Evolutionary conservation across 192 early-diverging fungal species (phyloP).

Genomic region (Coemansia asiatica): DNA sequence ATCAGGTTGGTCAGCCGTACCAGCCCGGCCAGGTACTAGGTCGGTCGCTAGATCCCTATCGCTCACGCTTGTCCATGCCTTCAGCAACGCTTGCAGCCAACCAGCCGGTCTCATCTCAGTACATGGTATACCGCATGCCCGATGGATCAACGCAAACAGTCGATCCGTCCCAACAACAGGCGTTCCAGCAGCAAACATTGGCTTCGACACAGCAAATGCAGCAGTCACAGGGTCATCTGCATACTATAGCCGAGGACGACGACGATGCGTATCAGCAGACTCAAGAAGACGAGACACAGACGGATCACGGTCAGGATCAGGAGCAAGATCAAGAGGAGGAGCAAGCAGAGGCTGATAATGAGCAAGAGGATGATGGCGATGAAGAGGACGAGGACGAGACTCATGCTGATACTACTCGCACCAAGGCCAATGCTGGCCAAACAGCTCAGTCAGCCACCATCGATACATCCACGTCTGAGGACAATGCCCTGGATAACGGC

Average conservation of each 20-base stretch:
- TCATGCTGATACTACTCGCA: slow-evolving; percentile 1
- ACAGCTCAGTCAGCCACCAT: background rate
- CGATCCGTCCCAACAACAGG: slow-evolving; percentile 17
- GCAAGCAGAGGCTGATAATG: slow-evolving; percentile 6
- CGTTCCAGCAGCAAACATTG: slow-evolving; percentile 20
- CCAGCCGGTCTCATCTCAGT: slow-evolving; percentile 20
- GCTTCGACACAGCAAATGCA: slow-evolving; percentile 15
- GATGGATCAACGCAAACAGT: slow-evolving; percentile 39
- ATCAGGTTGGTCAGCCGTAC: slow-evolving; percentile 51
- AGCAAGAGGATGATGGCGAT: no score
- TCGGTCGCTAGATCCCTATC: slow-evolving; percentile 39
- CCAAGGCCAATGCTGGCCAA: background rate
- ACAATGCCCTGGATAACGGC: background rate
- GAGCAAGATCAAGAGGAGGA: slow-evolving; percentile 11
- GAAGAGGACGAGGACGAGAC: slow-evolving; percentile 15
- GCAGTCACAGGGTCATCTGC: slow-evolving; percentile 23
- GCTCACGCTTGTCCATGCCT: slow-evolving; percentile 30
- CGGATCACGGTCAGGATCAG: slow-evolving; percentile 8
- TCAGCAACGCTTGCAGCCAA: background rate
- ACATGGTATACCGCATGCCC: slow-evolving; percentile 55
- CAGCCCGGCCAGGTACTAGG: slow-evolving; percentile 55
- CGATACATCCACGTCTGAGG: background rate
- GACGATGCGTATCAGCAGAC: slow-evolving; percentile 12
- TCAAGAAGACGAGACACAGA: slow-evolving; percentile 5
- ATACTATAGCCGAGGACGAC: slow-evolving; percentile 51